Evolutionary conservation across 768 basidiomycete genomes (phyloP), one percentile per base, ranked within the genome.

Genomic region (Tricholoma furcatifolium): DNA sequence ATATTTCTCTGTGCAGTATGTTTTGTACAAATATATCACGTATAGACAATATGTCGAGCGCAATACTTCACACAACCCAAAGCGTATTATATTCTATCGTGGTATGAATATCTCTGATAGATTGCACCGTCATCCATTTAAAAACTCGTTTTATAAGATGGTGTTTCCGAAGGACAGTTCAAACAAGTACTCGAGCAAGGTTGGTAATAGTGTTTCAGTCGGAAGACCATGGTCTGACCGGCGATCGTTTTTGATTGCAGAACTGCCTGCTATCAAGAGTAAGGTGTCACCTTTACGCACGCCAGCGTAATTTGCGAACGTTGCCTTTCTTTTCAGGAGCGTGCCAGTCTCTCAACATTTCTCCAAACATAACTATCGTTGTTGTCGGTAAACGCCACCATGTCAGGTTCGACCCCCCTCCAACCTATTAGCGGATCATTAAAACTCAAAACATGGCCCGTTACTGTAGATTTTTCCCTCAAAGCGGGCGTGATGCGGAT

Each of bases 41-140:
- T 88, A 88, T 62, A 76, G 83, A n/a, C 58, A 65, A 24, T 56
- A 59, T n/a, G 72, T 74, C 1, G 87, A 89, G 68, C 80, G 75
- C 65, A 74, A 70, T 46, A 62, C 64, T 3, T 70, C 71, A 24
- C 53, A 63, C 11, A 64, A 72, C n/a, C 88, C 88, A 2, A 83
- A 80, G 57, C 81, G 87, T 2, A 82, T 91, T 47, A 81, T 91
- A 49, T 88, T 90, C 68, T 91, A 85, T 63, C 80, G 88, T 55
- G 85, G 87, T 86, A 56, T 15, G 70, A 55, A 39, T 41, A 18
- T 36, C 46, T 2, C 34, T 32, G 24, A 14, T 41, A 35, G 6
- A 32, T 24, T 15, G 34, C 45, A 31, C 20, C 11, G 27, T 49
- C 15, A 54, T 39, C 45, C n/a, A 47, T 49, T 15, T 32, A 17